Evolutionary conservation across 495 filamentous ascomycete species (phyloP).

Genomic region (Darksidea phi): DNA sequence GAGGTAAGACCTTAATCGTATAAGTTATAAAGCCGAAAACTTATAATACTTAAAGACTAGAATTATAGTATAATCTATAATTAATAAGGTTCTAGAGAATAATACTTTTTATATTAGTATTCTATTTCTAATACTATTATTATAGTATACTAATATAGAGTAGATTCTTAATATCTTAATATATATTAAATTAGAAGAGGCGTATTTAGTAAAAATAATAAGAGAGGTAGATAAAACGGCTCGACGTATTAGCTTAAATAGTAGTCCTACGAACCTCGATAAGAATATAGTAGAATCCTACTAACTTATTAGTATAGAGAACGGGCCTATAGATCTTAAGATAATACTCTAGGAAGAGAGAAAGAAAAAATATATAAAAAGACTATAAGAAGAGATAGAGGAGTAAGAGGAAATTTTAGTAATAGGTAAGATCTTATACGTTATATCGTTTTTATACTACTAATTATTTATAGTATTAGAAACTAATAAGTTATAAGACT

Average conservation of each 20-base stretch:
- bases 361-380: no score
- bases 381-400: constrained; percentile 4
- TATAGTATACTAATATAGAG: constrained; percentile 14
- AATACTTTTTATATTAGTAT: constrained; percentile 13
- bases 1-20: constrained; percentile 12
- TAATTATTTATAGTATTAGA: constrained; percentile 13
- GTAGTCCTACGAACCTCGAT: background rate
- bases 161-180: constrained; percentile 13
- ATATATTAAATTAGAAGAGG: constrained; percentile 12
- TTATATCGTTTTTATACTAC: constrained; percentile 7
- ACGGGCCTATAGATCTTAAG: constrained; percentile 9
- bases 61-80: constrained; percentile 15
- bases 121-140: constrained; percentile 13
- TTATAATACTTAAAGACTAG: constrained; percentile 7
- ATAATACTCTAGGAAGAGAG: constrained; percentile 11
- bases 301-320: constrained; percentile 8
- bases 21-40: background rate
- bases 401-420: constrained; percentile 8
- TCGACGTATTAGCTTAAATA: constrained; percentile 6
- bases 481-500: constrained; percentile 11
- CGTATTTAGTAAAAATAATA: constrained; percentile 15
- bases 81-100: constrained; percentile 9
- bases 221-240: constrained; percentile 3
- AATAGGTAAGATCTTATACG: constrained; percentile 11
- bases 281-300: constrained; percentile 1